Base-by-base conservation (phyloP, 768 basidiomycete genomes). In the Candolleomyces eurysporus region DNA sequence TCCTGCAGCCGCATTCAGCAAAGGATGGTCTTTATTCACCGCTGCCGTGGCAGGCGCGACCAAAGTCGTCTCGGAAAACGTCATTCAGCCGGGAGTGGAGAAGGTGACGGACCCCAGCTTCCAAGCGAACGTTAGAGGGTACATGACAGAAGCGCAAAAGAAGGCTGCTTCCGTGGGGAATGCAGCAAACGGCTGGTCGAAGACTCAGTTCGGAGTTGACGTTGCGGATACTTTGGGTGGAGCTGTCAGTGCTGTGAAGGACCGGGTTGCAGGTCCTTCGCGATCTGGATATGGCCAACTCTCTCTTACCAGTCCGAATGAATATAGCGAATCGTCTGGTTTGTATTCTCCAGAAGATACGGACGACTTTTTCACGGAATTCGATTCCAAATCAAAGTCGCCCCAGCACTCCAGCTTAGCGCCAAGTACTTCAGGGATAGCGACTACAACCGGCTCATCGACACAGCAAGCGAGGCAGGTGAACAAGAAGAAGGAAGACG, bases 21-120 rank as follows among this genome's bases (percentile, higher is more conserved):
- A 98, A 77, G 94, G 96, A 49, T 98, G 97, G 97, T 93, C 94
- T 26, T 75, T 98, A n/a, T 89, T 99, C 70, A 90, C 93, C 31
- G 83, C 91, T 0, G 94, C 88, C 39, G 88, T 98, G 14, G 84
- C 76, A 0, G 91, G 89, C 55, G 95, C 95, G 19, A 83, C 87
- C 5, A 85, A 85, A 67, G 90, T 76, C 17, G 91, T 98, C 53
- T 84, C 85, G 65, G 91, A 94, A 70, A 89, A 85, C 66, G 90
- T 98, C 48, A 90, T 98, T 61, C 93, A 97, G 72, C 96, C 96
- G 6, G 89, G 91, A 21, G 76, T 96, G 71, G 89, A 91, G 68
- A 85, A 83, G 64, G 92, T 91, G 31, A 82, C 78, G 57, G 95
- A 97, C 71, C 94, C 95, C 11, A 80, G 76, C 57, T 82, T 96